Evolutionary conservation across 139 green algal species (phyloP), one percentile per base, ranked within the genome.

Genomic region (Chlamydomonas sp.): DNA sequence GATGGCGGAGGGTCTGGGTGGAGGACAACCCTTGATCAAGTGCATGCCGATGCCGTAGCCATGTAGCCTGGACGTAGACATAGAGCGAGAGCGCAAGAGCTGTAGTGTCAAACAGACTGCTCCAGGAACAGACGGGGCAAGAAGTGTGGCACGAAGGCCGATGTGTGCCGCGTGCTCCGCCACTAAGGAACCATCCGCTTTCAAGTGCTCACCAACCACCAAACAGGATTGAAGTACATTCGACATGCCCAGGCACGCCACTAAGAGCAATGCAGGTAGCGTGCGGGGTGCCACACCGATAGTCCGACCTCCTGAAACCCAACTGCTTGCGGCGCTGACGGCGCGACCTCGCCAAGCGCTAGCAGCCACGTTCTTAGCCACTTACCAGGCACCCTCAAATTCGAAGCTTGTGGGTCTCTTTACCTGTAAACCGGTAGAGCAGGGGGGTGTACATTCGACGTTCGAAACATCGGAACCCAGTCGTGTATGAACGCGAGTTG

Each of bases 361-460:
- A 17, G 60, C n/a, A 16, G 75, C 10, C 31, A 49, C 31, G 31
- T 49, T 49, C 31, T 49, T 49, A 49, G 60, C 6, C 8, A 20
- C 93, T 88, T 83, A 97, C 94, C 95, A 97, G 59, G 89, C 89
- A 49, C 95, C 95, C 58, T 96, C 93, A 69, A 97, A 97, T 4
- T 96, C 86, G 68, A 97, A 95, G 31, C 79, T 85, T 0, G 66
- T 15, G 0, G 95, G 95, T 5, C 95, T 87, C 49, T 93, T 91
- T 1, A 97, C 88, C 66, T 92, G 83, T 16, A 15, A 71, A 71
- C 4, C 12, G 6, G 66, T 20, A 12, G 2, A 71, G 66, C 66
- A 7, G 66, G 17, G 1, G 17, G 66, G 12, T 71, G 15, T 14
- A 15, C 66, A 71, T 71, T 14, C 66, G 12, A 12, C 66, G 12